Evolutionary conservation across 352 stramenopile genomes (phyloP), one percentile per base, ranked within the genome.

Genomic region (Phytophthora ohioensis): DNA sequence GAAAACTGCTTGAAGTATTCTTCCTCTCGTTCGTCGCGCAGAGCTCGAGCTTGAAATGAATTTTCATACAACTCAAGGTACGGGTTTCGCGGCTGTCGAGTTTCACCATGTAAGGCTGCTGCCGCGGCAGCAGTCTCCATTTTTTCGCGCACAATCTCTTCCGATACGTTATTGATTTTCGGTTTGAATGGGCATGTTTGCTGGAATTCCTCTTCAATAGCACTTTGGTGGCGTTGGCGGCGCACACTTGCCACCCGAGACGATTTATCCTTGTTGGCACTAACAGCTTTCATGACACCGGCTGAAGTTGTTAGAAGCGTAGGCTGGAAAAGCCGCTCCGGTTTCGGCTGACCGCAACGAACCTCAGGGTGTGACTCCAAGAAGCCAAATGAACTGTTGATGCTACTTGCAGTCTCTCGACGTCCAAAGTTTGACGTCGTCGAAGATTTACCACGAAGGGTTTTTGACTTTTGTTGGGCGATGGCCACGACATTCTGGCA

Each of bases 81-180:
- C 27, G 84, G 82, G 27, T 91, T 79, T 57, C 85, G 81, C 21
- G 75, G 67, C 4, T 64, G 77, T 43, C 56, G 58, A 13, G 57
- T 36, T 41, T 80, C 49, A 11, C 66, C 68, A 11, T 73, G 45
- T 32, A 72, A 34, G 17, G 56, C 59, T 9, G 62, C 63, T 9
- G 59, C 62, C 7, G 69, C 67, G 11, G 73, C 76, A 15, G 87
- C 81, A 48, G 66, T 79, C 48, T 89, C 79, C 12, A 86, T 59
- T 45, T 90, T 90, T 42, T 95, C 85, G 3, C 81, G 84, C 17
- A 95, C 78, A 43, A 95, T 91, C 41, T 93, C 87, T 58, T 84
- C 73, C 4, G 85, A 93, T 2, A 90, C 70, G 5, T 69, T 73
- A 51, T 92, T 95, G 62, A 95, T 91, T 64, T 81, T 90, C 4